phyloP scores from a whole-genome alignment of 1,284 basidiomycete genomes.

The Paramarasmius palmivorus region DNA sequence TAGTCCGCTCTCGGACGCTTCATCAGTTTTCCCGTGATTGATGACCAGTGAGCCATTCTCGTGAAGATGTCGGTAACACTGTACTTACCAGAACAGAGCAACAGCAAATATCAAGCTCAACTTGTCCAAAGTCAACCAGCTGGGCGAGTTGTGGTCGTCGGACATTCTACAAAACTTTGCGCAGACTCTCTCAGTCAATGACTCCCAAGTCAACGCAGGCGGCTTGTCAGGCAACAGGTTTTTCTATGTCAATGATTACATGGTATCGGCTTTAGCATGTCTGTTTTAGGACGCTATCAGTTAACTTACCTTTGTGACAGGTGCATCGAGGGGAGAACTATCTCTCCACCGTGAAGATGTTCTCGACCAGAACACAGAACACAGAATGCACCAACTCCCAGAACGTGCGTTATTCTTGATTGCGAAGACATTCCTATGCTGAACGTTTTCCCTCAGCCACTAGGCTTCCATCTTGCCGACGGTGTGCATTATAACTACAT shows the following conservation, averaged over 20 bases:
- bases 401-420: conserved; percentile 39
- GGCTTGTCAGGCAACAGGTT: conserved; percentile 59
- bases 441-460: conserved; percentile 35
- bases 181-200: conserved; percentile 35
- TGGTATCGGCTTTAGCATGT: conserved; percentile 38
- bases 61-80: neutral
- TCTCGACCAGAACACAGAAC: conserved; percentile 59
- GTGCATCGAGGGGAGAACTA: conserved; percentile 61
- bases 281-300: neutral
- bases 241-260: conserved; percentile 71
- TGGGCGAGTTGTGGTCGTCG: conserved; percentile 56
- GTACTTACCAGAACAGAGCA: conserved; percentile 5
- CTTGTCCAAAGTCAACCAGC: conserved; percentile 46
- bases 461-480: conserved; percentile 69
- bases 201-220: conserved; percentile 56
- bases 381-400: conserved; percentile 66
- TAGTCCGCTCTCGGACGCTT: conserved; percentile 63
- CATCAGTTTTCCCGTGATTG: conserved; percentile 60
- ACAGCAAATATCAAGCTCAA: conserved; percentile 57
- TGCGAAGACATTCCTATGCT: neutral
- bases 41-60: conserved; percentile 50
- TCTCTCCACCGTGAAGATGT: conserved; percentile 65
- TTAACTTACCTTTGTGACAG: too few relatives aligned
- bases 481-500: conserved; percentile 65
- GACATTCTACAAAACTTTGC: conserved; percentile 41